Percentiles rank a stretch among this genome's conserved stretches.
phyloP scores from a whole-genome alignment of 495 filamentous ascomycete genomes.

The Daldinia caldariorum region DNA sequence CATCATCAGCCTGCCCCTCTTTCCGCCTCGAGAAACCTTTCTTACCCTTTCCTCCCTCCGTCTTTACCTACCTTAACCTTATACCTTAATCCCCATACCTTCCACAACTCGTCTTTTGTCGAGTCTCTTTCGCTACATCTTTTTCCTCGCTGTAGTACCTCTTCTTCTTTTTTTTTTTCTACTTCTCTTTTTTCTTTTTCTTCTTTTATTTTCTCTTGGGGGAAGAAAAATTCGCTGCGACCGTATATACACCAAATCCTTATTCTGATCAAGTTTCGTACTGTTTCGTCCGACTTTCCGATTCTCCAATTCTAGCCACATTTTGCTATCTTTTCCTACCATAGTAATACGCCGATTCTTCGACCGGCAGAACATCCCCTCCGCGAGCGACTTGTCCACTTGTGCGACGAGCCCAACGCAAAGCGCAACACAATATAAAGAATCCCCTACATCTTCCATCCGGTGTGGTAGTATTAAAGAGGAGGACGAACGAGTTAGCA shows the following conservation, averaged over 20 bases:
- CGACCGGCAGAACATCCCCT: conserved; percentile 33
- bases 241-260: conserved; percentile 36
- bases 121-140: conserved; percentile 39
- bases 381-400: conserved; percentile 20
- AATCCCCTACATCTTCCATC: conserved; percentile 21
- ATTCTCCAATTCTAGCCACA: conserved; percentile 40
- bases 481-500: conserved; percentile 16
- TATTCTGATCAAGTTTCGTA: conserved; percentile 27
- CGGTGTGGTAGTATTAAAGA: conserved; percentile 30
- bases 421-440: conserved; percentile 24
- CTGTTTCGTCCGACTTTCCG: conserved; percentile 35
- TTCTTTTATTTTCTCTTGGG: conserved; percentile 40
- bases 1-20: conserved; percentile 45
- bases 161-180: conserved; percentile 31
- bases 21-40: conserved; percentile 45
- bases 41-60: conserved; percentile 39
- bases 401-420: conserved; percentile 34
- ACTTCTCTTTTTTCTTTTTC: conserved; percentile 40
- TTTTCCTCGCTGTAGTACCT: conserved; percentile 31
- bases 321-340: conserved; percentile 36
- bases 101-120: conserved; percentile 32
- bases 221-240: conserved; percentile 8
- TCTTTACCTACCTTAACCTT: conserved; percentile 36
- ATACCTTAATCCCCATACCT: conserved; percentile 39
- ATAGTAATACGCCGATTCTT: conserved; percentile 41